Evolutionary conservation across 352 stramenopile genomes (phyloP), one percentile per base, ranked within the genome.

Genomic region (Elongisporangium prolatum): DNA sequence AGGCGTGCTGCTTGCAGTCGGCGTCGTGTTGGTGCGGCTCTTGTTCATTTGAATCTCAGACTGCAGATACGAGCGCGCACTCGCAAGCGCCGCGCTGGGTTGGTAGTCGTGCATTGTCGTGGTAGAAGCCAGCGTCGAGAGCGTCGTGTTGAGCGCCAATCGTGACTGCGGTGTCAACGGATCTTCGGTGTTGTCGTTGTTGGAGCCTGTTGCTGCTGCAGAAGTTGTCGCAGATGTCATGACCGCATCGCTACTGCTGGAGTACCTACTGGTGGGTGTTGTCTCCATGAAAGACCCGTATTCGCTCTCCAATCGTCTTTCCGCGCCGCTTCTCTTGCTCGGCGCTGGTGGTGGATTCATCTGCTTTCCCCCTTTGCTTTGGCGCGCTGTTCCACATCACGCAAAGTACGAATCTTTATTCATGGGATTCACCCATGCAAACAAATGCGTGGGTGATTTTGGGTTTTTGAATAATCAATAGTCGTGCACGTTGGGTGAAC

Each of bases 151-250:
- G 38, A 87, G 65, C 57, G 79, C 77, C 38, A 64, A 61, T 21
- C 75, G 64, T 21, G 77, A 84, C 20, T 63, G 63, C 13, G 77
- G 77, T n/a, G 77, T 84, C 44, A 87, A 48, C 5, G 75, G 74
- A 21, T 87, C 77, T 52, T 65, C 74, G 18, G 58, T 55, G 37
- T 59, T 67, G 21, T 44, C 34, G 34, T 44, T 56, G 28, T 63
- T 81, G 21, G 59, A 48, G 17, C 47, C 55, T 72, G 3, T 50
- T 69, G 20, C 56, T 64, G 38, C 10, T 65, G 48, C 59, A 70
- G n/a, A n/a, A n/a, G n/a, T n/a, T n/a, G 37, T 48, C 66, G 44
- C 50, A 65, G n/a, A 22, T 67, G 9, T 69, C 48, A 17, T 17
- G 10, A 17, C 11, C 10, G 1, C 34, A 11, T 2, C 11, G 34